Evolutionary conservation across 371 early-diverging fungal genomes (phyloP).

Genomic region (Funneliformis caledonium): DNA sequence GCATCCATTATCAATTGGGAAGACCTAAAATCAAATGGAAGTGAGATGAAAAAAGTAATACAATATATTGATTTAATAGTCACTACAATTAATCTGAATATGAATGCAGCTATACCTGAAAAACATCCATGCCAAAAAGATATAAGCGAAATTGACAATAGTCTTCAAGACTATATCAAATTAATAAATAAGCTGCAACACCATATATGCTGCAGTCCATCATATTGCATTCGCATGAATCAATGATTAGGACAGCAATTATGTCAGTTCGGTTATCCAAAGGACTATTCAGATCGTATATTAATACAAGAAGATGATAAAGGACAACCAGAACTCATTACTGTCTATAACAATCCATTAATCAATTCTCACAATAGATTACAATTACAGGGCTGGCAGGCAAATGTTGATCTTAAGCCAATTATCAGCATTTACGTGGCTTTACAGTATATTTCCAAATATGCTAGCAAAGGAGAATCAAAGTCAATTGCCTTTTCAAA

Average conservation of each 20-base stretch:
- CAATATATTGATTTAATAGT: too few species aligned
- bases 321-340: constrained; percentile 6
- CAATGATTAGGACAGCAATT: background rate
- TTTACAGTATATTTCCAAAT: too few species aligned
- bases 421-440: background rate
- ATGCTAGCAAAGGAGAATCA: constrained; percentile 15
- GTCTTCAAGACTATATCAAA: too few species aligned
- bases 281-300: background rate
- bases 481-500: background rate
- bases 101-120: too few species aligned
- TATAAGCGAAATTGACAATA: background rate
- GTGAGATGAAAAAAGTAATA: too few species aligned
- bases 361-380: constrained; percentile 15
- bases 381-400: too few species aligned
- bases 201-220: background rate
- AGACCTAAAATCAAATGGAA: too few species aligned
- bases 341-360: background rate
- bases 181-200: background rate
- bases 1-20: background rate
- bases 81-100: too few species aligned
- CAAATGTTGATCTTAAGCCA: constrained; percentile 21
- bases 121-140: too few species aligned
- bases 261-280: background rate
- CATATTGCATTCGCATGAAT: background rate
- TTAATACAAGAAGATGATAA: too few species aligned